Evolutionary conservation across 2,329 filamentous ascomycete genomes (phyloP).

Genomic region (Chaetomium globosum): DNA sequence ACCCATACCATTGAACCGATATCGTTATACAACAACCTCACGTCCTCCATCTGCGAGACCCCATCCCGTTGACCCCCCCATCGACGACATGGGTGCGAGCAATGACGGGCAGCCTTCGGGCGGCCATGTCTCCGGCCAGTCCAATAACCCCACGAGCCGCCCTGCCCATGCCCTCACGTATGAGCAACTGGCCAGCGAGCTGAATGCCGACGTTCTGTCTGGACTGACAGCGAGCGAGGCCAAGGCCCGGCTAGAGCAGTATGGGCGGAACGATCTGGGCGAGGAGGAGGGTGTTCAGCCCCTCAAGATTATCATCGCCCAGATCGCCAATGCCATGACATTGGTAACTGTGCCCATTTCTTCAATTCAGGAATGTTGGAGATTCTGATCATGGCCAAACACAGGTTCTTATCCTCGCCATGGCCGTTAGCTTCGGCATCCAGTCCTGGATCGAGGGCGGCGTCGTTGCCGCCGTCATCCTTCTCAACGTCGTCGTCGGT

Average conservation of each 20-base stretch:
- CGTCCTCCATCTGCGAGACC: background rate
- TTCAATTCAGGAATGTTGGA: background rate
- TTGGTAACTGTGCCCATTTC: constrained; percentile 53
- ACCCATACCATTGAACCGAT: background rate
- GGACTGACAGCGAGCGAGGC: constrained; percentile 66
- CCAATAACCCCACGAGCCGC: constrained; percentile 56
- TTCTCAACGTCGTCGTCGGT: constrained; percentile 68
- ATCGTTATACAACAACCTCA: background rate
- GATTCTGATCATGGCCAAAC: constrained; percentile 43
- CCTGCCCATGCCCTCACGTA: constrained; percentile 66
- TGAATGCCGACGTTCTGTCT: constrained; percentile 66
- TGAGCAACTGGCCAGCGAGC: constrained; percentile 63
- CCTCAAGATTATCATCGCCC: constrained; percentile 72
- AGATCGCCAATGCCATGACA: constrained; percentile 78
- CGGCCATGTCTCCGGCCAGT: constrained; percentile 47
- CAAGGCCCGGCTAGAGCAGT: constrained; percentile 57
- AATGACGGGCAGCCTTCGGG: constrained; percentile 34
- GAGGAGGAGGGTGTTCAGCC: constrained; percentile 69
- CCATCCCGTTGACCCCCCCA: background rate
- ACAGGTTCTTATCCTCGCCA: constrained; percentile 72
- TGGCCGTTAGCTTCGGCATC: constrained; percentile 69
- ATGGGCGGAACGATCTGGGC: constrained; percentile 71
- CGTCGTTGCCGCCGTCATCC: constrained; percentile 67
- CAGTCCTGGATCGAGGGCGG: constrained; percentile 68
- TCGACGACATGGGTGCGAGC: constrained; percentile 32